Evolutionary conservation across 2,329 filamentous ascomycete genomes (phyloP).

Genomic region (Delphinella strobiligena): DNA sequence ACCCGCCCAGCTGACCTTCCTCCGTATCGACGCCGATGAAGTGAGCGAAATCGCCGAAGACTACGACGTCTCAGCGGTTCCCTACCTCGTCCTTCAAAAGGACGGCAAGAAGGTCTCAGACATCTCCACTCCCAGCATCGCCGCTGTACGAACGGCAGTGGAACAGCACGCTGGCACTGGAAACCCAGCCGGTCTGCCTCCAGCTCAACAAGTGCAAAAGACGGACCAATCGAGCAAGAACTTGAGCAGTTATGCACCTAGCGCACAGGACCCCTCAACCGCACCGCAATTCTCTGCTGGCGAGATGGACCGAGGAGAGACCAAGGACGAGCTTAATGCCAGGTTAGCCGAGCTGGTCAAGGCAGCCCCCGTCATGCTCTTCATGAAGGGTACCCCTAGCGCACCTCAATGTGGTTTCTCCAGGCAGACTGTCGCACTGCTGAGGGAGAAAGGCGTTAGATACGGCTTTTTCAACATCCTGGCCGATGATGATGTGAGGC

Average conservation of each 20-base stretch:
- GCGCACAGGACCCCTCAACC: constrained; percentile 28
- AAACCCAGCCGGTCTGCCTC: constrained; percentile 28
- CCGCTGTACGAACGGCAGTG: constrained; percentile 73
- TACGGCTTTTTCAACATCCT: constrained; percentile 99
- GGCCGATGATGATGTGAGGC: constrained; percentile 91
- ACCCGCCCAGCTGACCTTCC: constrained; percentile 62
- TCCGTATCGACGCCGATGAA: constrained; percentile 88
- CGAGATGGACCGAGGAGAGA: constrained; percentile 28
- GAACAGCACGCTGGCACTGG: constrained; percentile 58
- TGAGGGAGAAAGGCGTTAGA: constrained; percentile 82
- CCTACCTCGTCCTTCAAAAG: constrained; percentile 75
- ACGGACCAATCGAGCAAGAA: constrained; percentile 26
- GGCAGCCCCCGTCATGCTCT: constrained; percentile 94
- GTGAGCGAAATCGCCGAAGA: constrained; percentile 80
- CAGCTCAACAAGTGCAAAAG: constrained; percentile 28
- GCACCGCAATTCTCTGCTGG: constrained; percentile 35
- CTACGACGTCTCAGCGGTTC: constrained; percentile 91
- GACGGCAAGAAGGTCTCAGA: constrained; percentile 67
- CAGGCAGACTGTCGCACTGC: constrained; percentile 70
- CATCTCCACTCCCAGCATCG: constrained; percentile 79
- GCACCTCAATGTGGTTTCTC: constrained; percentile 88
- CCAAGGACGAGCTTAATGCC: constrained; percentile 75
- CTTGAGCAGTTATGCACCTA: constrained; percentile 34
- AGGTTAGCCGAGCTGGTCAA: constrained; percentile 77
- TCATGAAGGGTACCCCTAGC: constrained; percentile 94